Percentiles rank a stretch among this genome's conserved stretches.
Conservation (phyloP, 1,284 basidiomycete species). For the Sphaerobolus stellatus region DNA sequence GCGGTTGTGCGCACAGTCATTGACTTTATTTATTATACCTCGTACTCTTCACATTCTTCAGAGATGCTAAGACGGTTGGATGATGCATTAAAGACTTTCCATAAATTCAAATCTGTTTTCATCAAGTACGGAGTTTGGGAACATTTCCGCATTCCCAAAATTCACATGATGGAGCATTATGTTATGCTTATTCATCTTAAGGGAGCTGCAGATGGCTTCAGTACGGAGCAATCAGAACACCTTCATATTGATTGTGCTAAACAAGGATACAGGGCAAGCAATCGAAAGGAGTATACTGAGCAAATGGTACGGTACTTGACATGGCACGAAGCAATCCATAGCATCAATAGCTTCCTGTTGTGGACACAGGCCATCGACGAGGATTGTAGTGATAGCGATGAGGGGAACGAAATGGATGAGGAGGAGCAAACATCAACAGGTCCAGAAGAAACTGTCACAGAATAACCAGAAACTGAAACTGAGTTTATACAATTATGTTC, state of each 20-base stretch:
- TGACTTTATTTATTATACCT: slow-evolving; percentile 37
- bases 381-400: background rate
- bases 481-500: no score
- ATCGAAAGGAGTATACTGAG: slow-evolving; percentile 23
- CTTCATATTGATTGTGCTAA: slow-evolving; percentile 27
- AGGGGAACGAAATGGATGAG: background rate
- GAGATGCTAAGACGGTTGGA: slow-evolving; percentile 25
- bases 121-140: slow-evolving; percentile 22
- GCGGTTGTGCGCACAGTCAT: slow-evolving; percentile 24
- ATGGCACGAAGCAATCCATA: slow-evolving; percentile 21
- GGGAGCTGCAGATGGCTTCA: slow-evolving; percentile 33
- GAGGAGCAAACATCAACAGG: background rate
- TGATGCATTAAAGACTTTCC: slow-evolving; percentile 28
- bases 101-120: slow-evolving; percentile 33
- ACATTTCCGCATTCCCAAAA: slow-evolving; percentile 39
- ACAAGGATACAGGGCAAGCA: slow-evolving; percentile 22
- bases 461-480: background rate
- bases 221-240: slow-evolving; percentile 30
- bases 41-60: slow-evolving; percentile 24
- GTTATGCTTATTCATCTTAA: slow-evolving; percentile 24
- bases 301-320: slow-evolving; percentile 29
- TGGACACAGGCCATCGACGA: no score
- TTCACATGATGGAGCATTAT: slow-evolving; percentile 31
- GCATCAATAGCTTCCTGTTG: slow-evolving; percentile 13
- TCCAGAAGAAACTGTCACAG: background rate